phyloP scores from a whole-genome alignment of 1,139 yeast genomes.

The Blastobotrys capitulatus region DNA sequence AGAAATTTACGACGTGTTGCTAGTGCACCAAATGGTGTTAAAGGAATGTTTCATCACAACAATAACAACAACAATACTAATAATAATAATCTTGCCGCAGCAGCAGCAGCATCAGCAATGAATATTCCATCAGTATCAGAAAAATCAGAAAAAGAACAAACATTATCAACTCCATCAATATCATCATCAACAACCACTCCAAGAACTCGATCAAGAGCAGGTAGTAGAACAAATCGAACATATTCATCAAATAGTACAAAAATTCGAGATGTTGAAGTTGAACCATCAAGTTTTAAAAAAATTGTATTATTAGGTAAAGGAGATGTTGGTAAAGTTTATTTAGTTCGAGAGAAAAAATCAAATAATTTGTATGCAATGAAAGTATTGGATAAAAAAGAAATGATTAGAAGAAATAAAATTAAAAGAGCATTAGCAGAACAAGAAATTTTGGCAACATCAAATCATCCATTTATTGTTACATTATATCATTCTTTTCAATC shows the following conservation, averaged over 20 bases:
- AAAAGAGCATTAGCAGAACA: constrained; percentile 95
- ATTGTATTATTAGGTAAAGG: constrained; percentile 88
- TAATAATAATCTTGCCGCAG: neutral
- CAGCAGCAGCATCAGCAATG: constrained; percentile 8
- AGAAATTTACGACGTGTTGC: constrained; percentile 67
- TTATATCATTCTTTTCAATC: constrained; percentile 95
- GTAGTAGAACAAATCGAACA: constrained; percentile 39
- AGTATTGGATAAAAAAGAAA: constrained; percentile 81
- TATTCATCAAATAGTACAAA: constrained; percentile 66
- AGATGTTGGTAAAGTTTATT: constrained; percentile 93
- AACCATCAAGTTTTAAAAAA: constrained; percentile 83
- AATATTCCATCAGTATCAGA: neutral
- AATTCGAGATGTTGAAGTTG: constrained; percentile 71
- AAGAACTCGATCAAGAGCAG: constrained; percentile 31
- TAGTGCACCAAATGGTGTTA: constrained; percentile 65
- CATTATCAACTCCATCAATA: neutral
- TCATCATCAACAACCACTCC: neutral
- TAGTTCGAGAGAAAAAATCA: constrained; percentile 76
- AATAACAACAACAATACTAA: constrained; percentile 4
- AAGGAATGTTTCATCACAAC: constrained; percentile 21
- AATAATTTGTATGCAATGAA: constrained; percentile 87
- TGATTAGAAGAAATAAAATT: constrained; percentile 91
- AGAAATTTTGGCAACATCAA: constrained; percentile 89
- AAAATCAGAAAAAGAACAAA: neutral
- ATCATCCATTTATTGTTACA: constrained; percentile 96